A percentile compares a stretch with the other conserved stretches of the same genome.
These are phyloP conservation scores for Otatea glauca DNA, from an alignment of 176 grass and related monocot genomes.

Conservation along the genomic window DNA sequence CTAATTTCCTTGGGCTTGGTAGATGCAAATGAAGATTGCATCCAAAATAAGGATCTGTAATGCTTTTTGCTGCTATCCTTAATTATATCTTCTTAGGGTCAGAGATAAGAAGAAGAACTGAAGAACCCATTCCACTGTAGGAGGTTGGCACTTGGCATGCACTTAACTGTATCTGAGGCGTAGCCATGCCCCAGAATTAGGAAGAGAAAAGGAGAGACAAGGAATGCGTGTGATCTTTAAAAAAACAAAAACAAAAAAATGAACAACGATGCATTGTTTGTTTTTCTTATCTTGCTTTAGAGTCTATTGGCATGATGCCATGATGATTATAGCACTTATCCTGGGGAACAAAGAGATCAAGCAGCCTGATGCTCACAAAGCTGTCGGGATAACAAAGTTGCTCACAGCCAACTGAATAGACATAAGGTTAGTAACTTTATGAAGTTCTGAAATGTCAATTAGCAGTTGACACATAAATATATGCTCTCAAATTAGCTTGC, in stretches of 20 bases:
- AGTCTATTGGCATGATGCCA: slow-evolving; percentile 32
- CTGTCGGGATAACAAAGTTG: slow-evolving; percentile 14
- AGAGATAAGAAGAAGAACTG: slow-evolving; percentile 31
- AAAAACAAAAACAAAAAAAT: slow-evolving; percentile 12
- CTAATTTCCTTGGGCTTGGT: background rate
- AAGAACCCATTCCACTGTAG: slow-evolving; percentile 41
- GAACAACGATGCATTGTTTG: slow-evolving; percentile 41
- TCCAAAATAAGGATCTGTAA: slow-evolving; percentile 35
- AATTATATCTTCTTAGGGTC: slow-evolving; percentile 33
- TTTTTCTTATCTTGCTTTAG: slow-evolving; percentile 53
- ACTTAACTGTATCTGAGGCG: slow-evolving; percentile 35
- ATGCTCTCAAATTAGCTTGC: background rate
- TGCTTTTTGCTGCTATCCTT: slow-evolving; percentile 40
- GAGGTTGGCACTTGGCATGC: slow-evolving; percentile 14
- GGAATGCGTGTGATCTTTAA: slow-evolving; percentile 55
- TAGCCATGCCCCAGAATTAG: slow-evolving; percentile 33
- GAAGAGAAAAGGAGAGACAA: slow-evolving; percentile 32
- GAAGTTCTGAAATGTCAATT: background rate
- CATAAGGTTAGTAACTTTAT: background rate
- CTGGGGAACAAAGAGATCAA: slow-evolving; percentile 9
- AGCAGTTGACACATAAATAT: background rate
- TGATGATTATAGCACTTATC: slow-evolving; percentile 33
- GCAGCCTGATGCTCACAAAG: slow-evolving; percentile 39
- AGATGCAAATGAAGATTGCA: slow-evolving; percentile 10
- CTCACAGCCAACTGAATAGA: background rate